Evolutionary conservation across 257 asterid genomes (phyloP).

Genomic region (Solanum chmielewskii): DNA sequence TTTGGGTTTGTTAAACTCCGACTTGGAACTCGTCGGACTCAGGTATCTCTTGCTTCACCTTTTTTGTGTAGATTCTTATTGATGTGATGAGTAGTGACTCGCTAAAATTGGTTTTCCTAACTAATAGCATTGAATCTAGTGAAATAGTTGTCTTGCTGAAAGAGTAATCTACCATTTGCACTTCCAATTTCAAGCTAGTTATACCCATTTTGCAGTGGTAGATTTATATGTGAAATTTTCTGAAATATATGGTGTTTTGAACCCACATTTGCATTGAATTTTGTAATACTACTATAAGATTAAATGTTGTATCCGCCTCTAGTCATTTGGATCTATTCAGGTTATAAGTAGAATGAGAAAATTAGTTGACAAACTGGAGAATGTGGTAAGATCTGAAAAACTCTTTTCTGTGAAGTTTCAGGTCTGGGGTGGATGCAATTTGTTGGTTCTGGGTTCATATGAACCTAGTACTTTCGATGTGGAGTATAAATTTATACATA

Average conservation of each 20-base stretch:
- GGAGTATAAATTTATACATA: neutral
- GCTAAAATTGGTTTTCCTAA: neutral
- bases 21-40: constrained; percentile 50
- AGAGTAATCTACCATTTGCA: neutral
- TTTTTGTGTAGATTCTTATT: neutral
- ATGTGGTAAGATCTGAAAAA: neutral
- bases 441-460: neutral
- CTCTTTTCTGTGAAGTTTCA: neutral
- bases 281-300: neutral
- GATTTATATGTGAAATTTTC: neutral
- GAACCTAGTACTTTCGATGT: neutral
- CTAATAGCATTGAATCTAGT: neutral
- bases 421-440: neutral
- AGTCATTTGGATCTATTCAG: neutral
- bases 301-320: neutral
- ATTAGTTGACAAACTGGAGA: neutral
- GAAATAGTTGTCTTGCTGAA: neutral
- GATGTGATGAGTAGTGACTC: neutral
- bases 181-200: neutral
- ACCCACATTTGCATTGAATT: neutral
- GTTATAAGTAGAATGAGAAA: neutral
- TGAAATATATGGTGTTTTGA: neutral
- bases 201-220: neutral
- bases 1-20: constrained; percentile 90
- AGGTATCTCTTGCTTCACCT: constrained; percentile 21